Conservation (phyloP, 2,329 filamentous ascomycete genomes). For the Colletotrichum plurivorum region DNA sequence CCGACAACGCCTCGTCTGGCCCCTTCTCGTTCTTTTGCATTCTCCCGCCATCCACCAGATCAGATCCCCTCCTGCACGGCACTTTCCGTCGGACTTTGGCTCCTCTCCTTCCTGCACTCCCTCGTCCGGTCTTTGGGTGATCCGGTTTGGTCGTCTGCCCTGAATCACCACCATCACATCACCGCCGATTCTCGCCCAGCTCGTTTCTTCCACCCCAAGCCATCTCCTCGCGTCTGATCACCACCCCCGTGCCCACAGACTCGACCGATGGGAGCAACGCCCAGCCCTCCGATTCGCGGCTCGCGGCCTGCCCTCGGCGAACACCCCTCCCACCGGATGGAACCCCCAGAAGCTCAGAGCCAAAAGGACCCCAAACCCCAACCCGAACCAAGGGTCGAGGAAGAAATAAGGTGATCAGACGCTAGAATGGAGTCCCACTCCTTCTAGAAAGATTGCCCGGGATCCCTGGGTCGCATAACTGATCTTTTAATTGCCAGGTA, state of each 20-base stretch:
- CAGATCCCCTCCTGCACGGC: too few relatives aligned
- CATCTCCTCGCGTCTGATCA: slow-evolving; percentile 34
- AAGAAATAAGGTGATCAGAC: slow-evolving; percentile 38
- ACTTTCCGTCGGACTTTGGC: too few relatives aligned
- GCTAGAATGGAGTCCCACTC: slow-evolving; percentile 52
- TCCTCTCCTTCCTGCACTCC: neutral
- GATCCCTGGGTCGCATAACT: slow-evolving; percentile 57
- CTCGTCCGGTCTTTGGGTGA: slow-evolving; percentile 9
- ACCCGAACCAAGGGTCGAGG: slow-evolving; percentile 16
- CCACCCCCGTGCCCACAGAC: slow-evolving; percentile 33
- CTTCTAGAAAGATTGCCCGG: slow-evolving; percentile 54
- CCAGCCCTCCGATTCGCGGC: slow-evolving; percentile 32
- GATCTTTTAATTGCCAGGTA: slow-evolving; percentile 63
- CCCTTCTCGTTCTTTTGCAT: slow-evolving; percentile 11
- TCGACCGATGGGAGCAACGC: slow-evolving; percentile 10
- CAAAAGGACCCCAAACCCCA: neutral
- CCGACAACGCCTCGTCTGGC: neutral
- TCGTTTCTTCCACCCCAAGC: slow-evolving; percentile 19
- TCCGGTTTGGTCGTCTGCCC: slow-evolving; percentile 19
- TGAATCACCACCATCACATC: slow-evolving; percentile 17
- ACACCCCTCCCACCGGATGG: slow-evolving; percentile 1
- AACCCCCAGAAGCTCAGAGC: slow-evolving; percentile 7
- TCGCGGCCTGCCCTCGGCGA: neutral
- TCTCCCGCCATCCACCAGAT: neutral
- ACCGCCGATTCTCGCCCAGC: slow-evolving; percentile 1